Percentiles rank a stretch among this genome's conserved stretches.
These are phyloP conservation scores for Saturnispora sekii DNA, from an alignment of 805 yeast genomes.

Conservation along the genomic window DNA sequence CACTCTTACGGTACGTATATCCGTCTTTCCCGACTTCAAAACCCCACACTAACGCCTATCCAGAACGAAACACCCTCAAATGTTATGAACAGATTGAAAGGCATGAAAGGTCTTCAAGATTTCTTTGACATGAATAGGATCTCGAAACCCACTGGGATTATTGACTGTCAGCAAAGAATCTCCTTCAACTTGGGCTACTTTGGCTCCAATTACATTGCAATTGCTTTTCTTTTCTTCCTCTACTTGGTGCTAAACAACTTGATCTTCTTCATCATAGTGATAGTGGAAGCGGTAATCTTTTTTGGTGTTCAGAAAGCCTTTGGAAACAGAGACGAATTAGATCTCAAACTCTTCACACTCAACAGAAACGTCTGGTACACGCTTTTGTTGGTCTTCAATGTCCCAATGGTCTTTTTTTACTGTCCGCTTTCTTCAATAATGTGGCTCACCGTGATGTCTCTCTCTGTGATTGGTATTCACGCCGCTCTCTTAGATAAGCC, in stretches of 20 bases:
- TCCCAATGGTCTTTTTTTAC: slow-evolving; percentile 54
- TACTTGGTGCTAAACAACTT: slow-evolving; percentile 81
- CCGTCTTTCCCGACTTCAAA: neutral
- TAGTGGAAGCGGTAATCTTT: slow-evolving; percentile 32
- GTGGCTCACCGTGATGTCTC: slow-evolving; percentile 87
- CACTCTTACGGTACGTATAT: slow-evolving; percentile 21
- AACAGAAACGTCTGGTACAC: slow-evolving; percentile 79
- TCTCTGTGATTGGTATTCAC: slow-evolving; percentile 69
- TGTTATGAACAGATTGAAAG: slow-evolving; percentile 52
- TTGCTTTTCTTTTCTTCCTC: slow-evolving; percentile 55
- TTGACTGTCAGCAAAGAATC: slow-evolving; percentile 77
- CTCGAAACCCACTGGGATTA: slow-evolving; percentile 73
- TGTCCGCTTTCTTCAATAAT: slow-evolving; percentile 82
- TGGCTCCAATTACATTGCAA: slow-evolving; percentile 70
- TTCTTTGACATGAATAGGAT: slow-evolving; percentile 81
- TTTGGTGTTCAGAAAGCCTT: slow-evolving; percentile 31
- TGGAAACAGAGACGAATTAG: slow-evolving; percentile 20
- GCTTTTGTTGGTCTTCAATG: slow-evolving; percentile 55
- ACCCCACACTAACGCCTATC: neutral
- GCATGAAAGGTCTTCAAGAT: slow-evolving; percentile 77
- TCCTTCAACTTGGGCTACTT: slow-evolving; percentile 77
- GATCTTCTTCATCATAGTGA: slow-evolving; percentile 67
- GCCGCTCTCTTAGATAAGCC: slow-evolving; percentile 93
- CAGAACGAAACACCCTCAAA: slow-evolving; percentile 30
- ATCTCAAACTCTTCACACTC: slow-evolving; percentile 43